Percentiles rank a stretch among this genome's conserved stretches.
phyloP scores from a whole-genome alignment of 768 basidiomycete genomes.

The Amanita pseudoporphyria region DNA sequence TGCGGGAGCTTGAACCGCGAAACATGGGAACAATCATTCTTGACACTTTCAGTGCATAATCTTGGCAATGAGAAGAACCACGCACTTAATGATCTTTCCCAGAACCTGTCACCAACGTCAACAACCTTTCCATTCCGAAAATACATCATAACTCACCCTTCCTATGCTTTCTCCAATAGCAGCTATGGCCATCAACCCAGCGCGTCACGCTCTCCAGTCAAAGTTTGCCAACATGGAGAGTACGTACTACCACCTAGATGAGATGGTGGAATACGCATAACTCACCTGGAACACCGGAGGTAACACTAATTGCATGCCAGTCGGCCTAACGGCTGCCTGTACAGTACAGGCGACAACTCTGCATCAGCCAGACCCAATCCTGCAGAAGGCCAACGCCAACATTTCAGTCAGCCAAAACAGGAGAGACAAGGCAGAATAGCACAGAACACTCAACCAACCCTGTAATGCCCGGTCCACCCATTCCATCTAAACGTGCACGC shows the following conservation, averaged over 20 bases:
- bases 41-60: too few species aligned
- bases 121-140: too few species aligned
- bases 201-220: slow-evolving; percentile 82
- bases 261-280: background rate
- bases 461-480: too few species aligned
- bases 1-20: too few species aligned
- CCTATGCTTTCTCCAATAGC: too few species aligned
- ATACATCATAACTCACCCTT: too few species aligned
- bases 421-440: slow-evolving; percentile 2
- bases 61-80: too few species aligned
- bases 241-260: slow-evolving; percentile 36
- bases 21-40: too few species aligned
- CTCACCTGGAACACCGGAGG: slow-evolving; percentile 64
- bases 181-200: slow-evolving; percentile 83
- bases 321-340: slow-evolving; percentile 78
- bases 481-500: too few species aligned
- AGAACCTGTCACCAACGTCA: too few species aligned
- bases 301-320: slow-evolving; percentile 64
- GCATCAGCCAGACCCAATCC: slow-evolving; percentile 47
- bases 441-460: slow-evolving; percentile 48
- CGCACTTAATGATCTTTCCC: too few species aligned
- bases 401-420: background rate
- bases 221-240: slow-evolving; percentile 74
- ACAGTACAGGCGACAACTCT: slow-evolving; percentile 62
- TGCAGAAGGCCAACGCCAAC: slow-evolving; percentile 43